Conservation (phyloP, 164 flowering plant genomes). For the Vitis cinerea region DNA sequence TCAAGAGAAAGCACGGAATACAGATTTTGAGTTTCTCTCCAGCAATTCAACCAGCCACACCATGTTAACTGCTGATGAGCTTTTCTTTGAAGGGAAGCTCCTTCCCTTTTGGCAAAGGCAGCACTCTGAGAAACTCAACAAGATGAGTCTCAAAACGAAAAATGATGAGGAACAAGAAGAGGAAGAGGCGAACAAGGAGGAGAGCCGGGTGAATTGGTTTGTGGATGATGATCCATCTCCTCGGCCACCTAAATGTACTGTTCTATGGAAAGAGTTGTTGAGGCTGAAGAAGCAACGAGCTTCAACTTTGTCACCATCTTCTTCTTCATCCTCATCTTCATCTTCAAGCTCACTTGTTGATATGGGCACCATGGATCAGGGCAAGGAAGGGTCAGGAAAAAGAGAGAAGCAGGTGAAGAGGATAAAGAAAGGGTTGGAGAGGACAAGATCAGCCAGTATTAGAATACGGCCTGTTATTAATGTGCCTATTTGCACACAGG, state of each 20-base stretch:
- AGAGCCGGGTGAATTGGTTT: constrained; percentile 55
- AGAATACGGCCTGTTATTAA: constrained; percentile 78
- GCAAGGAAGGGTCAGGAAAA: constrained; percentile 32
- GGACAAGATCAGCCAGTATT: constrained; percentile 76
- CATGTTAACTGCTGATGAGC: constrained; percentile 83
- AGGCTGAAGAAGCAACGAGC: constrained; percentile 69
- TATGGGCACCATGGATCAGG: constrained; percentile 21
- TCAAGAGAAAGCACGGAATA: constrained; percentile 18
- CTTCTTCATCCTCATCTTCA: constrained; percentile 65
- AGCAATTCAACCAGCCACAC: constrained; percentile 20
- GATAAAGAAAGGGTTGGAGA: constrained; percentile 71
- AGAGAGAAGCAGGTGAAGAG: constrained; percentile 59
- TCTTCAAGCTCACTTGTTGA: constrained; percentile 45
- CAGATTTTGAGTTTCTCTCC: constrained; percentile 82
- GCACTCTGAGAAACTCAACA: constrained; percentile 49
- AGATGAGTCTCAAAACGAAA: constrained; percentile 39
- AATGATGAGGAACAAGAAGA: constrained; percentile 15
- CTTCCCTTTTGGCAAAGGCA: constrained; percentile 79
- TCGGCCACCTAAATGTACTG: constrained; percentile 92
- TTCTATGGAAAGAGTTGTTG: constrained; percentile 86
- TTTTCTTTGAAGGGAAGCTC: constrained; percentile 77
- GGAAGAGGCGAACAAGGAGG: constrained; percentile 23
- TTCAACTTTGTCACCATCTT: constrained; percentile 57
- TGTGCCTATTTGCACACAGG: constrained; percentile 66
- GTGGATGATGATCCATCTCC: constrained; percentile 94